Evolutionary conservation across 1,284 basidiomycete species (phyloP).

Genomic region (Chalciporus piperatoides): DNA sequence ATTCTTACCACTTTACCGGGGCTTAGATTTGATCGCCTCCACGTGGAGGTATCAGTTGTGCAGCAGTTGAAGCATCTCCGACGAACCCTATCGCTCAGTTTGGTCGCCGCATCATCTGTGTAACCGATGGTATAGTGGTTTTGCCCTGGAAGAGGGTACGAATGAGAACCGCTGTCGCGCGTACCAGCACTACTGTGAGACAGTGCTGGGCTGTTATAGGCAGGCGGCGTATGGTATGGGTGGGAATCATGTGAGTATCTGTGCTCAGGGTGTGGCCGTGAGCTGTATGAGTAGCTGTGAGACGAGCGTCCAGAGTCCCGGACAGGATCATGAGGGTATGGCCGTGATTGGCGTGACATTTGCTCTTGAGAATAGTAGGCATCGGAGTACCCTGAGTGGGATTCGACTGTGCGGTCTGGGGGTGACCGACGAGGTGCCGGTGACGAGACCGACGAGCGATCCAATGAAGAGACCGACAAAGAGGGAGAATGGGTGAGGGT

Average conservation of each 20-base stretch:
- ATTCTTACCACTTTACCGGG: constrained; percentile 75
- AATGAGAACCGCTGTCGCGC: constrained; percentile 26
- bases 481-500: constrained; percentile 60
- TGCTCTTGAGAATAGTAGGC: constrained; percentile 34
- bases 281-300: constrained; percentile 30
- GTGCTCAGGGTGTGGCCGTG: constrained; percentile 28
- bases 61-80: constrained; percentile 77
- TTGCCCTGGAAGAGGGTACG: constrained; percentile 37
- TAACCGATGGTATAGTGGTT: constrained; percentile 46
- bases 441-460: constrained; percentile 56
- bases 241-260: constrained; percentile 34
- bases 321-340: constrained; percentile 35
- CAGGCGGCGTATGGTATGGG: constrained; percentile 27
- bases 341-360: constrained; percentile 29
- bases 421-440: constrained; percentile 45
- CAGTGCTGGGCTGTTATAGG: constrained; percentile 30
- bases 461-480: constrained; percentile 53
- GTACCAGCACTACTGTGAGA: constrained; percentile 19
- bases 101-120: constrained; percentile 74
- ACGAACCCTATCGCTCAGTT: constrained; percentile 70
- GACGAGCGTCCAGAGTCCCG: constrained; percentile 33
- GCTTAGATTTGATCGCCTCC: constrained; percentile 70
- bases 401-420: constrained; percentile 25
- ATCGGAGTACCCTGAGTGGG: constrained; percentile 29
- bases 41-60: constrained; percentile 80